These are phyloP conservation scores for Colletotrichum kahawae DNA, from an alignment of 2,329 filamentous ascomycete genomes.

Conservation along the genomic window DNA sequence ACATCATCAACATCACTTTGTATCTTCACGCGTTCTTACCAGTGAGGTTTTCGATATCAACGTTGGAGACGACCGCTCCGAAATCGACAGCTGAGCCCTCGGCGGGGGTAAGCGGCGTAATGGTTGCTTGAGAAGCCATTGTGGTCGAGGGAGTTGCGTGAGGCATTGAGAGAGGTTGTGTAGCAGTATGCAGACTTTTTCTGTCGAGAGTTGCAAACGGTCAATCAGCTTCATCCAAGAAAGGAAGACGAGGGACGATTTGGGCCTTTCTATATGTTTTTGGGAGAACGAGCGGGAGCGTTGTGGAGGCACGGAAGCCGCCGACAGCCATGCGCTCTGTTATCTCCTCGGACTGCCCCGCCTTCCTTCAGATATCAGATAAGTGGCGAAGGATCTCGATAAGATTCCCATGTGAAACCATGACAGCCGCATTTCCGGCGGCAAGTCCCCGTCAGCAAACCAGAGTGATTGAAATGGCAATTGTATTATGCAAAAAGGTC, in stretches of 20 bases:
- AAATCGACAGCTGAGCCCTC: conserved; percentile 56
- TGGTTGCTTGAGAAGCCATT: conserved; percentile 20
- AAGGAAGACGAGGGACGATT: accelerated
- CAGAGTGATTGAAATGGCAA: background rate
- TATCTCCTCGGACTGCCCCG: conserved; percentile 10
- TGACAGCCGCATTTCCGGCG: background rate
- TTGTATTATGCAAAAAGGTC: background rate
- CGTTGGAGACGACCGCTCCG: conserved; percentile 62
- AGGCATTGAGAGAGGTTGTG: background rate
- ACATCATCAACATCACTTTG: conserved; percentile 18
- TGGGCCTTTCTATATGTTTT: background rate
- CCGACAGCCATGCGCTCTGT: conserved; percentile 2
- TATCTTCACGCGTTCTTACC: conserved; percentile 48
- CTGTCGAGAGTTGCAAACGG: background rate
- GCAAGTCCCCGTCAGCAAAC: background rate
- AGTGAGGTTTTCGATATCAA: conserved; percentile 65
- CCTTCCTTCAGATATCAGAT: background rate
- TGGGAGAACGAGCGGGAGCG: background rate
- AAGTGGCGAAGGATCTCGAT: background rate
- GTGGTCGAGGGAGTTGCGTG: background rate
- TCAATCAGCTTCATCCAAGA: background rate
- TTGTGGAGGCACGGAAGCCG: conserved; percentile 12
- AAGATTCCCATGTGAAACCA: background rate
- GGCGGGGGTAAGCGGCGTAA: conserved; percentile 42
- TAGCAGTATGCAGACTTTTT: background rate